Evolutionary conservation across 257 asterid species (phyloP).

Genomic region (Echium plantagineum): DNA sequence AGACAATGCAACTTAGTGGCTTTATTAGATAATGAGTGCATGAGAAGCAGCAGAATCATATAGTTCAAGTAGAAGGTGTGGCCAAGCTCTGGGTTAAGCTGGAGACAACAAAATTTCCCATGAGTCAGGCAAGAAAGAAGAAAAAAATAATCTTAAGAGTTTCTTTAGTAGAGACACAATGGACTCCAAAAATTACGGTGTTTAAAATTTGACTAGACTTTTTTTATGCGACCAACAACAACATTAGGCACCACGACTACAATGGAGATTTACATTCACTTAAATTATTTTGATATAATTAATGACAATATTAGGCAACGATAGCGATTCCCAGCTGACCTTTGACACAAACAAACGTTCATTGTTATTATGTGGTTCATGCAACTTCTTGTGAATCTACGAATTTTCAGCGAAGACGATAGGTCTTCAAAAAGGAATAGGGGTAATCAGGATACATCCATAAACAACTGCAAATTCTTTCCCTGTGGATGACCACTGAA

Average conservation of each 20-base stretch:
- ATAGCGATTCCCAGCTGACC: background rate
- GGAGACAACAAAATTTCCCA: too few species aligned
- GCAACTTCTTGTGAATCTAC: background rate
- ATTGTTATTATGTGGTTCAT: background rate
- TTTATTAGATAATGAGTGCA: background rate
- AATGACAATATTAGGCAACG: background rate
- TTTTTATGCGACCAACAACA: too few species aligned
- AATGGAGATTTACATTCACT: too few species aligned
- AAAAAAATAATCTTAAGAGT: too few species aligned
- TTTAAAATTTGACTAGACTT: too few species aligned
- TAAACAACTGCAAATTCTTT: slow-evolving; percentile 97
- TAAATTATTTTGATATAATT: too few species aligned
- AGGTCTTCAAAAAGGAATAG: background rate
- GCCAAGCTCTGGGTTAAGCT: too few species aligned
- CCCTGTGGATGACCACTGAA: slow-evolving; percentile 85
- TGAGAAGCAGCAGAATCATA: background rate
- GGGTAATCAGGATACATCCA: slow-evolving; percentile 77
- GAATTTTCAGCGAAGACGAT: background rate
- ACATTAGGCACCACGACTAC: too few species aligned
- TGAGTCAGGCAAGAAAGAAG: too few species aligned
- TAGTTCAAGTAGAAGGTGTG: background rate
- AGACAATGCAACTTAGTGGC: too few species aligned
- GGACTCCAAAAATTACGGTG: too few species aligned
- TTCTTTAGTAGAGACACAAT: too few species aligned
- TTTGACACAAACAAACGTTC: background rate